These are phyloP conservation scores for Plantago lanceolata DNA, from an alignment of 305 asterid genomes.

Conservation along the genomic window DNA sequence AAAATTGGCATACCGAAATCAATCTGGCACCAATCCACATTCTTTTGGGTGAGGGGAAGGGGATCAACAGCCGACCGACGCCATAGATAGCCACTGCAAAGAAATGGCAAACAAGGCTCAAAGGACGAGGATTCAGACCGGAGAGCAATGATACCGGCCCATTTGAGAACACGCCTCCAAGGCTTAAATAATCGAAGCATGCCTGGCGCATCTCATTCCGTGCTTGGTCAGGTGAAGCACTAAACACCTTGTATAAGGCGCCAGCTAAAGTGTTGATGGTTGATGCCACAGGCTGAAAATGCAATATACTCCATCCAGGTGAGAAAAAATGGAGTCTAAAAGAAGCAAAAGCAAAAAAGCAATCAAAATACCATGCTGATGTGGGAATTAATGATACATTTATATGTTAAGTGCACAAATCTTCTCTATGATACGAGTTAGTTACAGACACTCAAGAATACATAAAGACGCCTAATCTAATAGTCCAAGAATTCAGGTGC, in stretches of 20 bases:
- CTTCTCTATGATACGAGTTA: background rate
- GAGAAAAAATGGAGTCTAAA: conserved; percentile 1
- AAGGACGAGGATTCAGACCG: conserved; percentile 76
- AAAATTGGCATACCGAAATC: conserved; percentile 47
- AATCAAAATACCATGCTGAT: background rate
- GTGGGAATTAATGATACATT: too few species aligned
- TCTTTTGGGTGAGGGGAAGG: conserved; percentile 73
- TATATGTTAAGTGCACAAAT: background rate
- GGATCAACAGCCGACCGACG: conserved; percentile 69
- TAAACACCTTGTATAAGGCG: conserved; percentile 75
- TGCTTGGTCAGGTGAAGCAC: conserved; percentile 82
- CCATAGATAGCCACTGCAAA: conserved; percentile 82
- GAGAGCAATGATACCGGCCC: conserved; percentile 87
- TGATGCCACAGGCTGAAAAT: conserved; percentile 78
- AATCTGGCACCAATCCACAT: conserved; percentile 76
- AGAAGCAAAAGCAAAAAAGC: background rate
- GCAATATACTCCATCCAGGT: conserved; percentile 13
- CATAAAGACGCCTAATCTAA: background rate
- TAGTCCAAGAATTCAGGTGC: background rate
- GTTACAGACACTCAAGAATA: background rate
- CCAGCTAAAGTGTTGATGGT: conserved; percentile 90
- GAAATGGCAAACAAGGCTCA: conserved; percentile 82
- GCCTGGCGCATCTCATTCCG: conserved; percentile 88
- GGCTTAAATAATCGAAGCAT: conserved; percentile 85
- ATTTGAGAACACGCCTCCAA: conserved; percentile 72